Evolutionary conservation across 768 basidiomycete species (phyloP).

Genomic region (Galerina sulciceps): DNA sequence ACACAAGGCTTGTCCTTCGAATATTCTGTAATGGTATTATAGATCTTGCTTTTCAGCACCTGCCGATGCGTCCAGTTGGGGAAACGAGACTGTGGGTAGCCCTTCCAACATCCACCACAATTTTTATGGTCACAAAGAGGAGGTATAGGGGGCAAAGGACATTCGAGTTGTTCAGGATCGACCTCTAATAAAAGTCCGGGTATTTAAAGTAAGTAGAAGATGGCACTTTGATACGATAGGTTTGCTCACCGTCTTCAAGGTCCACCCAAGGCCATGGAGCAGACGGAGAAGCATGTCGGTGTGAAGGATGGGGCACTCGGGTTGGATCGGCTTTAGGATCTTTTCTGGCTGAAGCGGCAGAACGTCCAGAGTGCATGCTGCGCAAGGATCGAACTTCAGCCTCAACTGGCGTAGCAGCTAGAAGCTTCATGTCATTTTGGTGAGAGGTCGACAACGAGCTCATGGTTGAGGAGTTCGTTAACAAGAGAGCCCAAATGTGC

Average conservation of each 20-base stretch:
- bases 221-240: background rate
- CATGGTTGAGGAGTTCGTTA: background rate
- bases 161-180: conserved; percentile 36
- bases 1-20: conserved; percentile 27
- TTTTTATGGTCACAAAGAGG: conserved; percentile 37
- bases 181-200: conserved; percentile 30
- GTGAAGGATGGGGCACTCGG: conserved; percentile 39
- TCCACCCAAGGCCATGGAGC: conserved; percentile 54
- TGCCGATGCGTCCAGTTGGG: conserved; percentile 61
- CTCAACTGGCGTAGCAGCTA: background rate
- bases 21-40: conserved; percentile 38
- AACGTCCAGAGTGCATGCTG: background rate
- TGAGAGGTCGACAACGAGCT: background rate
- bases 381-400: background rate
- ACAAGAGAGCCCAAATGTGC: background rate
- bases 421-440: background rate
- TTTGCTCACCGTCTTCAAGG: conserved; percentile 38
- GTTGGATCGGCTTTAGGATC: conserved; percentile 1
- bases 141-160: conserved; percentile 37
- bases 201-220: background rate
- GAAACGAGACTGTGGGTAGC: conserved; percentile 51
- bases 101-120: conserved; percentile 43
- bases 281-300: conserved; percentile 49
- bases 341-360: background rate
- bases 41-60: conserved; percentile 43